Evolutionary conservation across 495 filamentous ascomycete genomes (phyloP).

Genomic region (Lasiosphaeriaceae sp.): DNA sequence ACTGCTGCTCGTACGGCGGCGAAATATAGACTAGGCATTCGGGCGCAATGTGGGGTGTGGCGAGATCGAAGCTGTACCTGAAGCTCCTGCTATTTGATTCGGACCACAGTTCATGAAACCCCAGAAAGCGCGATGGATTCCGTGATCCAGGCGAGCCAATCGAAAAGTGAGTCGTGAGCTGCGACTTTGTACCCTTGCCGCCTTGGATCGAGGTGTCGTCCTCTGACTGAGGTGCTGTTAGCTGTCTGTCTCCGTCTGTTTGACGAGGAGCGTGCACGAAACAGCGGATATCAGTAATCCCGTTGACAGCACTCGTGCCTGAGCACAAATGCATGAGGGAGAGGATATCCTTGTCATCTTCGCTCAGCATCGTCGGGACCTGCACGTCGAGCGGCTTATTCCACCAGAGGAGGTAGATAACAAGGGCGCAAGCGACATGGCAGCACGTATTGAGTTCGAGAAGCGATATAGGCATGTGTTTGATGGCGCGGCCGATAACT

Average conservation of each 20-base stretch:
- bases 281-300: constrained; percentile 8
- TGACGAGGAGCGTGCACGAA: constrained; percentile 3
- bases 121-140: not conserved
- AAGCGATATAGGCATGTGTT: constrained; percentile 23
- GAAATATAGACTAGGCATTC: constrained; percentile 2
- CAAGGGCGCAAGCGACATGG: constrained; percentile 33
- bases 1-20: not conserved
- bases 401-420: constrained; percentile 26
- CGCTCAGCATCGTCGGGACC: constrained; percentile 3
- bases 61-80: not conserved
- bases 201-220: not conserved
- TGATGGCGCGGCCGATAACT: constrained; percentile 13
- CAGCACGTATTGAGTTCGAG: constrained; percentile 37
- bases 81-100: not conserved
- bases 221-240: not conserved
- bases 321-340: constrained; percentile 10
- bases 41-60: not conserved
- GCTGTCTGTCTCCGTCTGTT: not conserved
- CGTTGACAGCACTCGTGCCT: not conserved
- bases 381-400: constrained; percentile 12
- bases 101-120: not conserved
- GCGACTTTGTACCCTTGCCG: not conserved
- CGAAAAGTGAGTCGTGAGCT: constrained; percentile 1
- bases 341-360: not conserved
- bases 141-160: constrained; percentile 1